Evolutionary conservation across 345 rosid genomes (phyloP).

Genomic region (Populus tremula): DNA sequence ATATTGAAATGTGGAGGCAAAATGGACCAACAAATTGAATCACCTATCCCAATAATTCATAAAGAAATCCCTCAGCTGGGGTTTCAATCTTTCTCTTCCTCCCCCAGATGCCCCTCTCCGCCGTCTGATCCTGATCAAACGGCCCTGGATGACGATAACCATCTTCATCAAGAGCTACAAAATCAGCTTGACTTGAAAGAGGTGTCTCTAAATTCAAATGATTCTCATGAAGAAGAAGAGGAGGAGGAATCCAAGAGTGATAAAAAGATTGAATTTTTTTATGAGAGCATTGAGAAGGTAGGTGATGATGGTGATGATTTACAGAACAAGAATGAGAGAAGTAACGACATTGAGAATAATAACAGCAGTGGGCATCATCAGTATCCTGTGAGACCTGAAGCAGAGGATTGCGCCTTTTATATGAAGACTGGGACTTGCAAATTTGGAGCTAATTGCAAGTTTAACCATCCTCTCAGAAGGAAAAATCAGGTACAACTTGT

Average conservation of each 20-base stretch:
- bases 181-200: conserved; percentile 3
- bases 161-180: conserved; percentile 10
- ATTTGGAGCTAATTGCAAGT: conserved; percentile 81
- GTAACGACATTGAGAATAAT: background rate
- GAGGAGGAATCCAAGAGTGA: conserved; percentile 7
- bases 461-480: conserved; percentile 69
- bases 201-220: background rate
- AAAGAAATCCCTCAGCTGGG: background rate
- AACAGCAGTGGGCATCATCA: conserved; percentile 8
- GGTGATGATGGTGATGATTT: conserved; percentile 1
- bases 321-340: background rate
- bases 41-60: background rate
- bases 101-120: background rate
- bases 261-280: background rate
- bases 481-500: conserved; percentile 47
- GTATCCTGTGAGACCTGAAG: conserved; percentile 74
- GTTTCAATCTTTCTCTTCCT: background rate
- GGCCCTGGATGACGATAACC: background rate
- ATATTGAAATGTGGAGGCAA: conserved; percentile 22
- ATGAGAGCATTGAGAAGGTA: background rate
- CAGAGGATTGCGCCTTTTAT: conserved; percentile 77
- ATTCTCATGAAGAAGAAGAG: background rate
- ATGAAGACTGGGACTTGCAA: conserved; percentile 84
- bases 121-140: conserved; percentile 6
- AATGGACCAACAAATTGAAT: conserved; percentile 9